These are phyloP conservation scores for Penicillium sp. DNA, from an alignment of 2,329 filamentous ascomycete genomes.

Conservation along the genomic window DNA sequence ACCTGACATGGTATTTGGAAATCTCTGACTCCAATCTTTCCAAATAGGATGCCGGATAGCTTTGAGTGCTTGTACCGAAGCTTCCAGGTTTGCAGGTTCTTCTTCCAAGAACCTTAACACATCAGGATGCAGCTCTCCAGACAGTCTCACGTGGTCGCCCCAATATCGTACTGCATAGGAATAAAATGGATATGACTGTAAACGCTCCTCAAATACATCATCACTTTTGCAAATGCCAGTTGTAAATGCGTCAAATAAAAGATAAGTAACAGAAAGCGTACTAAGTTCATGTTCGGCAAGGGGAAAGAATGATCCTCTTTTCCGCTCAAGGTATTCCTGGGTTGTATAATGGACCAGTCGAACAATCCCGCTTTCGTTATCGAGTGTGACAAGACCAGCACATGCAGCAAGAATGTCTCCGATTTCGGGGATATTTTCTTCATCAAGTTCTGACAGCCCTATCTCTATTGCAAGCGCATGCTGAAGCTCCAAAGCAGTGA, in stretches of 20 bases:
- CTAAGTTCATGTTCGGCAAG: background rate
- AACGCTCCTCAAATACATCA: background rate
- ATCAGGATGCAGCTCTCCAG: background rate
- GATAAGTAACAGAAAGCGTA: background rate
- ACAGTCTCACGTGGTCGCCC: background rate
- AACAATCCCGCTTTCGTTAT: slow-evolving; percentile 30
- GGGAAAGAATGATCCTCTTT: slow-evolving; percentile 9
- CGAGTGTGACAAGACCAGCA: slow-evolving; percentile 35
- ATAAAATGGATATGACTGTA: background rate
- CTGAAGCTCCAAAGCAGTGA: slow-evolving; percentile 40
- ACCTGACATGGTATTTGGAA: background rate
- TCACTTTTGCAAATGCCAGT: background rate
- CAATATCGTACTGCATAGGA: background rate
- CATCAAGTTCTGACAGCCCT: slow-evolving; percentile 29
- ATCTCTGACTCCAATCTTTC: background rate
- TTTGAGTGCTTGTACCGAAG: background rate
- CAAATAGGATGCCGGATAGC: background rate
- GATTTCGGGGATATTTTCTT: slow-evolving; percentile 36
- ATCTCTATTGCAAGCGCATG: slow-evolving; percentile 45
- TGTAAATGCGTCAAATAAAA: background rate
- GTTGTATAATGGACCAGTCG: slow-evolving; percentile 37
- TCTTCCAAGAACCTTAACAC: background rate
- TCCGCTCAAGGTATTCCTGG: slow-evolving; percentile 33
- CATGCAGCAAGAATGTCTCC: slow-evolving; percentile 28
- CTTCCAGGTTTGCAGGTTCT: background rate